Conservation (phyloP, 2,329 filamentous ascomycete genomes). For the Paecilomyces niveus region DNA sequence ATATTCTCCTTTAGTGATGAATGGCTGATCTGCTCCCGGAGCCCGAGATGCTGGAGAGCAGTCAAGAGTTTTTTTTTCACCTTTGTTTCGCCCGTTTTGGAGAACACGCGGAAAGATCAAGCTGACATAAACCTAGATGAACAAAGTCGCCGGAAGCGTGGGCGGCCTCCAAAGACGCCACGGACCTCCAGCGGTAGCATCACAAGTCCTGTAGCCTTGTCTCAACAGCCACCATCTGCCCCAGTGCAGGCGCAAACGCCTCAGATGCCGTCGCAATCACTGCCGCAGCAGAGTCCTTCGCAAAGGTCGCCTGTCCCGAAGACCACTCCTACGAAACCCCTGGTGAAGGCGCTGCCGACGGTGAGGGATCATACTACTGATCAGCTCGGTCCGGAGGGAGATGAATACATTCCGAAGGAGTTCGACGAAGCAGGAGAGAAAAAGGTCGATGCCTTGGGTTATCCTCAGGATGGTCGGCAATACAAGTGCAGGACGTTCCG, state of each 20-base stretch:
- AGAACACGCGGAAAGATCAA: not conserved
- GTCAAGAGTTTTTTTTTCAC: slow-evolving; percentile 25
- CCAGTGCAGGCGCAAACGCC: slow-evolving; percentile 32
- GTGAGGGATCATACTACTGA: slow-evolving; percentile 96
- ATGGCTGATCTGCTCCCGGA: slow-evolving; percentile 5
- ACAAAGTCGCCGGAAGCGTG: slow-evolving; percentile 42
- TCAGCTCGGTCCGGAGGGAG: slow-evolving; percentile 78
- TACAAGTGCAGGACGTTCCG: slow-evolving; percentile 92
- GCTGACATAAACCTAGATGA: slow-evolving; percentile 22
- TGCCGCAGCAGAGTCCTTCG: slow-evolving; percentile 36
- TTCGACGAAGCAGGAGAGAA: slow-evolving; percentile 89
- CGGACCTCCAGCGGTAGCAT: slow-evolving; percentile 26
- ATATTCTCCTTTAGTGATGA: slow-evolving; percentile 23
- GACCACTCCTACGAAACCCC: slow-evolving; percentile 69
- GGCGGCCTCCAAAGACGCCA: slow-evolving; percentile 43
- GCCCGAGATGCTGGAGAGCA: slow-evolving; percentile 3
- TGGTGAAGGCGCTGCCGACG: slow-evolving; percentile 89
- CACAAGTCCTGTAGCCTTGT: slow-evolving; percentile 11
- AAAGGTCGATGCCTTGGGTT: slow-evolving; percentile 80
- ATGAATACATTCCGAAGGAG: slow-evolving; percentile 92
- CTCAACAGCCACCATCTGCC: slow-evolving; percentile 22
- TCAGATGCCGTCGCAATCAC: slow-evolving; percentile 31
- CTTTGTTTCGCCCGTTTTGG: slow-evolving; percentile 28
- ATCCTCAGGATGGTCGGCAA: slow-evolving; percentile 72
- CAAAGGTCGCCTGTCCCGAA: slow-evolving; percentile 62